Percentiles rank a stretch among this genome's conserved stretches.
These are phyloP conservation scores for Phymatotrichopsis omnivora DNA, from an alignment of 2,329 filamentous ascomycete species.

Conservation along the genomic window DNA sequence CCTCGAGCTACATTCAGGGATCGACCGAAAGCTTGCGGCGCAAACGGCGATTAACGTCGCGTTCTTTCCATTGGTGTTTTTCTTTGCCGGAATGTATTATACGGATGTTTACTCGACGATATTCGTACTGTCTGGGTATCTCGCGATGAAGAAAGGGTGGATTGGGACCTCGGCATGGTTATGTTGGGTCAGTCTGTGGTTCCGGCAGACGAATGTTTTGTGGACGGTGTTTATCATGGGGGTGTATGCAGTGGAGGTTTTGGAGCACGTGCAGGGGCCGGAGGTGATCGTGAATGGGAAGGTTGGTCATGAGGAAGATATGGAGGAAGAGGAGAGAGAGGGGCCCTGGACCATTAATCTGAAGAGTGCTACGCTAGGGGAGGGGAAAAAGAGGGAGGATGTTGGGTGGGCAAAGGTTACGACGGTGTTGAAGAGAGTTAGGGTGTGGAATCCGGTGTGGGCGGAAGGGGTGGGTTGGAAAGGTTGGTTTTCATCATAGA, in stretches of 20 bases:
- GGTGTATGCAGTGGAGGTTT: constrained; percentile 43
- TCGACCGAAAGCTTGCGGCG: constrained; percentile 32
- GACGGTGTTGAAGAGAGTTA: constrained; percentile 9
- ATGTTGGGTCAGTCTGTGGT: constrained; percentile 52
- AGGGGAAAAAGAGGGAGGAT: constrained; percentile 7
- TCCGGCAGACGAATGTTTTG: constrained; percentile 94
- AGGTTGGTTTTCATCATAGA: no score
- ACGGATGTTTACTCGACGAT: constrained; percentile 80
- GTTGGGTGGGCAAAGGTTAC: constrained; percentile 11
- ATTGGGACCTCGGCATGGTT: constrained; percentile 12
- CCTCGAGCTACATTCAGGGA: constrained; percentile 32
- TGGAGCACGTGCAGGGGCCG: constrained; percentile 30
- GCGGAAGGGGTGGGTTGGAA: constrained; percentile 8
- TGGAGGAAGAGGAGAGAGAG: constrained; percentile 8
- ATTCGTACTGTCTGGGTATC: constrained; percentile 50
- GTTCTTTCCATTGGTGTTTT: constrained; percentile 83
- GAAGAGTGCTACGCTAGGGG: constrained; percentile 3
- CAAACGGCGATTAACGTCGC: constrained; percentile 68
- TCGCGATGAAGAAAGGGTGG: constrained; percentile 23
- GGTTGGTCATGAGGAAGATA: background rate
- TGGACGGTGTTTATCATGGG: constrained; percentile 74
- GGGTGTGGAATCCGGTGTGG: constrained; percentile 21
- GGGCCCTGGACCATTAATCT: constrained; percentile 23
- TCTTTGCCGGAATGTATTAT: constrained; percentile 92
- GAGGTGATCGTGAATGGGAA: constrained; percentile 16